Evolutionary conservation across 768 basidiomycete species (phyloP).

Genomic region (Guyanaporus albipodus): DNA sequence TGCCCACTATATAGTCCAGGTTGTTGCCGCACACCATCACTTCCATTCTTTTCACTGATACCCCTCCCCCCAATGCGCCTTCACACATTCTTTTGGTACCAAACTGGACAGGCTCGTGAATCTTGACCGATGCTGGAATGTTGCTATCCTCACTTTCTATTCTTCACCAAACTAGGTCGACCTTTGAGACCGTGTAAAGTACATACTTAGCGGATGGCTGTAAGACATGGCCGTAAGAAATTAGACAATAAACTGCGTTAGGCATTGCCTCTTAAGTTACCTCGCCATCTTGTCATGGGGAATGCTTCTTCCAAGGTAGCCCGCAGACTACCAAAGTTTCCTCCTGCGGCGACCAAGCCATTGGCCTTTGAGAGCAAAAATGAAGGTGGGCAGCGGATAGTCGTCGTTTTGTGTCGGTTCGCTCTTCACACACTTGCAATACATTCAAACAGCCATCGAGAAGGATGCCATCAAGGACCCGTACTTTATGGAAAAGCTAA

Average conservation of each 20-base stretch:
- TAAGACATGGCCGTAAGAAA: slow-evolving; percentile 34
- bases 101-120: slow-evolving; percentile 21
- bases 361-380: slow-evolving; percentile 50
- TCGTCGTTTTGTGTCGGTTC: background rate
- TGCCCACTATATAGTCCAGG: slow-evolving; percentile 23
- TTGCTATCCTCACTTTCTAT: slow-evolving; percentile 30
- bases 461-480: slow-evolving; percentile 69
- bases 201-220: slow-evolving; percentile 38
- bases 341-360: no score
- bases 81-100: slow-evolving; percentile 24
- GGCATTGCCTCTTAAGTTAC: background rate
- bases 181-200: slow-evolving; percentile 36
- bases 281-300: slow-evolving; percentile 52
- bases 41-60: slow-evolving; percentile 29
- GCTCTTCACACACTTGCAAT: background rate
- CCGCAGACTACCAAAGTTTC: slow-evolving; percentile 53
- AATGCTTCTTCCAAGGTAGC: slow-evolving; percentile 55
- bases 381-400: slow-evolving; percentile 35
- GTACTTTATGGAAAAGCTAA: slow-evolving; percentile 64
- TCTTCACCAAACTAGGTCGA: slow-evolving; percentile 29
- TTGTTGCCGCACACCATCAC: slow-evolving; percentile 21
- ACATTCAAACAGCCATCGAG: slow-evolving; percentile 46
- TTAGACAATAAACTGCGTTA: slow-evolving; percentile 29
- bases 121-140: slow-evolving; percentile 31
- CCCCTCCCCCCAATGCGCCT: slow-evolving; percentile 19